Base-by-base conservation (phyloP, 2,329 filamentous ascomycete species). In the Phyllosticta citribraziliensis region DNA sequence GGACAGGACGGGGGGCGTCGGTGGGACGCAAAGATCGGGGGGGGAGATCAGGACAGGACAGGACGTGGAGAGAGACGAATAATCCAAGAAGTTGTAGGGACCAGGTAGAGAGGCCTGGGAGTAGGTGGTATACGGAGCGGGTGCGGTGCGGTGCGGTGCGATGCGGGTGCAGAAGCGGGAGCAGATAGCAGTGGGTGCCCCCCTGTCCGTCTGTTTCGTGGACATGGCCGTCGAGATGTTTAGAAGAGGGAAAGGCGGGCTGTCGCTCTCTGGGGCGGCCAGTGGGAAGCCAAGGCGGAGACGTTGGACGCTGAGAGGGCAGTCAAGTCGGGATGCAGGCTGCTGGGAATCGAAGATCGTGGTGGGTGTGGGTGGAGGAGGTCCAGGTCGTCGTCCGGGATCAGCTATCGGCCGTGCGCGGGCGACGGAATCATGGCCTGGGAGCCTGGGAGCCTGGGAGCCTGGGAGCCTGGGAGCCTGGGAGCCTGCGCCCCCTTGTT, bases 91-190 rank as follows among this genome's bases (percentile, higher is more conserved):
- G 53, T 30, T 6, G 56, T 63, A 63, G 53, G 55, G 53, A 53
- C 57, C 53, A 60, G 57, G 55, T 40, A 54, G 61, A 57, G 40
- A 47, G 52, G 47, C 57, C 22, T 22, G 22, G 3, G 22, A 22
- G 60, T 62, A 55, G 60, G 52, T 57, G 55, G 52, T 3, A 33
- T 62, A 47, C 40, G 40, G 40, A 19, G 40, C 40, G 40, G 25
- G 65, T 68, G 69, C 67, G 67, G 64, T 66, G 69, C 70, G 71
- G 70, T 67, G 67, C 68, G 68, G 69, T 70, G 61, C 61, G 57
- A 56, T 70, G 65, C 62, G 64, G 65, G 65, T 66, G 65, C 71
- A 71, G 69, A 61, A 62, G 65, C 65, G 66, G 67, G 64, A 67
- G 58, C 52, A 59, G 63, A 62, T 65, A 66, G 65, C 64, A 63